These are phyloP conservation scores for Puccinia triticina DNA, from an alignment of 1,284 basidiomycete species.

Conservation along the genomic window DNA sequence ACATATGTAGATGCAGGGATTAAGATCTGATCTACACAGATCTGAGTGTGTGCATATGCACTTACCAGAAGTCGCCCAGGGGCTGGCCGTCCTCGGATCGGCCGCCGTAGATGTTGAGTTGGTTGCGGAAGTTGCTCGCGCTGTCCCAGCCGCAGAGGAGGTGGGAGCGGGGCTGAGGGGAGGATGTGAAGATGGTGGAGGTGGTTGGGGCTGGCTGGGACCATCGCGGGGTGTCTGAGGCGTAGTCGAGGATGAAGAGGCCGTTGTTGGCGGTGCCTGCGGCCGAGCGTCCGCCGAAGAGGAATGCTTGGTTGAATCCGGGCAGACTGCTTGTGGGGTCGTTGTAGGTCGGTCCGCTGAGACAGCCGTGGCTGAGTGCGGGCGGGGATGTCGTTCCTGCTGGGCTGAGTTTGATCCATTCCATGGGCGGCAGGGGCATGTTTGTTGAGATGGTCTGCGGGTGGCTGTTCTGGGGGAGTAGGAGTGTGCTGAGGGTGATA, in stretches of 20 bases:
- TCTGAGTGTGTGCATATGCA: background rate
- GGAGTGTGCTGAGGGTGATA: background rate
- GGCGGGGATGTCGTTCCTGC: constrained; percentile 26
- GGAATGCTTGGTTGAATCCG: background rate
- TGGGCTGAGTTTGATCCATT: constrained; percentile 47
- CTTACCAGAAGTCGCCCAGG: constrained; percentile 35
- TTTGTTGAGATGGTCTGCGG: constrained; percentile 44
- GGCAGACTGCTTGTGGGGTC: constrained; percentile 2
- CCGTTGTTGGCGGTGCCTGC: constrained; percentile 18
- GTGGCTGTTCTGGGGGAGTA: background rate
- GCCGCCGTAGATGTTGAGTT: constrained; percentile 36
- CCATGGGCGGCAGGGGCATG: constrained; percentile 45
- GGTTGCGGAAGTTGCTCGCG: constrained; percentile 37
- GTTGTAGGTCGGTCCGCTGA: constrained; percentile 32
- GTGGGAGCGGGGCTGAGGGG: constrained; percentile 29
- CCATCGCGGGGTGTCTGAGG: constrained; percentile 2
- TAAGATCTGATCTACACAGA: background rate
- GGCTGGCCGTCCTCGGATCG: constrained; percentile 34
- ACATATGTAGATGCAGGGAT: background rate
- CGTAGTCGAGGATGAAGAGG: constrained; percentile 34
- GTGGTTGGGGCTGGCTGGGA: constrained; percentile 39
- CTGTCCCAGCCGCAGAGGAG: constrained; percentile 36
- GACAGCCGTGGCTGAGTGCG: constrained; percentile 31
- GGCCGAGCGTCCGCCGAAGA: constrained; percentile 42
- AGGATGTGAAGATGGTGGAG: constrained; percentile 32